Evolutionary conservation across 805 yeast species (phyloP), one percentile per base, ranked within the genome.

Genomic region (Torulaspora franciscae): DNA sequence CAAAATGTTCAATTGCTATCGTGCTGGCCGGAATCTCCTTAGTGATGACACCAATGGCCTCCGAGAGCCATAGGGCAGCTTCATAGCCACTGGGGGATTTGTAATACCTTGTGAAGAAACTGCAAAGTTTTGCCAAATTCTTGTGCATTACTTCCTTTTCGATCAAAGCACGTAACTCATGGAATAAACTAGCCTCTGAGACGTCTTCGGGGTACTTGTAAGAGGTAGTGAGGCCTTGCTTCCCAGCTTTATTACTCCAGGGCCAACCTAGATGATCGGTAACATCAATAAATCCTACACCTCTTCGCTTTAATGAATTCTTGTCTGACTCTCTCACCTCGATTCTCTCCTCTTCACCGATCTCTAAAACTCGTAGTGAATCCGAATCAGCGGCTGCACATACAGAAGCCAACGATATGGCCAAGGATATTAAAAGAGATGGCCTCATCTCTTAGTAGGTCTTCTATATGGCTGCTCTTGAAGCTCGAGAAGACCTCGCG

Each of bases 51-150:
- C 49, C 11, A 48, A 86, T 67, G 41, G 72, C 71, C 10, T 71
- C 72, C 49, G 68, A 68, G 40, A 89, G 69, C 93, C 95, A 87
- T 40, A 72, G 58, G 6, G 95, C 80, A 55, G 88, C 77, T 48
- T 83, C 77, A 11, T 71, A 64, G 0, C 96, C 97, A n/a, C 74
- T 59, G 22, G 77, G 73, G 1, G 86, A 76, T 61, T 83, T 81
- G 67, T 86, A 87, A 62, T 83, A 85, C 46, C 97, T 74, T 14
- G 89, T 81, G 64, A 69, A 77, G 61, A 86, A 87, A 32, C 84
- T 75, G 4, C 90, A 71, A 59, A 87, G 80, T 39, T 73, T 66
- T 15, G 79, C 76, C 63, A 88, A 71, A 54, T 76, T 77, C 22
- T 66, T 65, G 56, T 75, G 68, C 67, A 85, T 73, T 27, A 65